Percentiles rank a stretch among this genome's conserved stretches.
phyloP scores from a whole-genome alignment of 805 yeast genomes.

The Schwanniomyces pseudopolymorphus region DNA sequence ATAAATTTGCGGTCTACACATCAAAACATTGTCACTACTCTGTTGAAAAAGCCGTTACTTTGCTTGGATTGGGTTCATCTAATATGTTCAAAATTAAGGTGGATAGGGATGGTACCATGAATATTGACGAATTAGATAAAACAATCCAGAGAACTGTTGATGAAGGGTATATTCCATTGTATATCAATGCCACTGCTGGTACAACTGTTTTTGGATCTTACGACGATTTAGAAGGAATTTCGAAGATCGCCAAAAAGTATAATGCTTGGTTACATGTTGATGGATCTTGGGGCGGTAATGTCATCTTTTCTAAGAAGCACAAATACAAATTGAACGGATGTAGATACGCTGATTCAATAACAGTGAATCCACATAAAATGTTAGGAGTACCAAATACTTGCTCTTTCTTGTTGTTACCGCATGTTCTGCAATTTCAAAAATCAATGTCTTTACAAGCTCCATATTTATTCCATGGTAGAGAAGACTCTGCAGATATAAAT shows the following conservation, averaged over 20 bases:
- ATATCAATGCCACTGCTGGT: conserved; percentile 83
- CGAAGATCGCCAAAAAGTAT: conserved; percentile 51
- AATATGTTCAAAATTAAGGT: conserved; percentile 66
- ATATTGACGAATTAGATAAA: conserved; percentile 43
- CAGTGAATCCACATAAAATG: conserved; percentile 85
- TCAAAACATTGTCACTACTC: conserved; percentile 77
- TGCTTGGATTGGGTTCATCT: conserved; percentile 67
- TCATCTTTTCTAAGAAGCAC: conserved; percentile 58
- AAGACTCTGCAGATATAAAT: conserved; percentile 39
- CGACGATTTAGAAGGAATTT: conserved; percentile 62
- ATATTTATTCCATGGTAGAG: conserved; percentile 67
- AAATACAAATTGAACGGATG: conserved; percentile 53
- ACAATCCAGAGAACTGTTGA: conserved; percentile 42
- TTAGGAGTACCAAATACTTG: conserved; percentile 82
- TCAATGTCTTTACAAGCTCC: conserved; percentile 81
- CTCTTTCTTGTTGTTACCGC: conserved; percentile 72
- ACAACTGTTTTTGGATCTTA: conserved; percentile 86
- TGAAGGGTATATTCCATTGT: conserved; percentile 70
- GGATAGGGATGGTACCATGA: conserved; percentile 56
- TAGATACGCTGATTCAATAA: conserved; percentile 69
- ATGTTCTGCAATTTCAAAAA: conserved; percentile 60
- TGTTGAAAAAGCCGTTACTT: conserved; percentile 76
- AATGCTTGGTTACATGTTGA: conserved; percentile 80
- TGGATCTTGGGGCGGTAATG: conserved; percentile 92
- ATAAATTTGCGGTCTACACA: conserved; percentile 68